Evolutionary conservation across 2,329 filamentous ascomycete genomes (phyloP).

Genomic region (Mariannaea elegans): DNA sequence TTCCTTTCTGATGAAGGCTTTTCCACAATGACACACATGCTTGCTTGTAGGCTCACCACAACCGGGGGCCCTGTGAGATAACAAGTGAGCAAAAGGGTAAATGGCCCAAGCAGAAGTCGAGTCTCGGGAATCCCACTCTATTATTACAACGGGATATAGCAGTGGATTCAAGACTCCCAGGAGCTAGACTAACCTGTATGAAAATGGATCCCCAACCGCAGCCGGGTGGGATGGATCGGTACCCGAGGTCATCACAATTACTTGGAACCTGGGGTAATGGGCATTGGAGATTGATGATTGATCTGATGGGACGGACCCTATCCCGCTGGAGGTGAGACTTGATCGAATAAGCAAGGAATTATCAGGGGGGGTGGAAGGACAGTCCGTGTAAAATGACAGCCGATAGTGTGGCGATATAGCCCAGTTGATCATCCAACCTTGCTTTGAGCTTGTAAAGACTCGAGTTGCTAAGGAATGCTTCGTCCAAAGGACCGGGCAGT

Average conservation of each 20-base stretch:
- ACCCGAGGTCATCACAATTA: conserved; percentile 22
- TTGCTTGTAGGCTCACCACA: conserved; percentile 24
- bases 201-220: conserved; percentile 14
- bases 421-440: not conserved
- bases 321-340: not conserved
- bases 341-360: not conserved
- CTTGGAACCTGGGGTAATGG: not conserved
- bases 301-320: not conserved
- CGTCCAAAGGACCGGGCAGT: not conserved
- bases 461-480: conserved; percentile 32
- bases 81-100: conserved; percentile 14
- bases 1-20: conserved; percentile 52
- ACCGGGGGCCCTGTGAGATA: not conserved
- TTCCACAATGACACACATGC: conserved; percentile 51
- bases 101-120: not conserved
- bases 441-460: not conserved
- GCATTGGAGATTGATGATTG: not conserved
- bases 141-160: conserved; percentile 7
- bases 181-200: conserved; percentile 20
- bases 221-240: conserved; percentile 36
- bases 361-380: not conserved
- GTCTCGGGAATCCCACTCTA: conserved; percentile 22
- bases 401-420: not conserved
- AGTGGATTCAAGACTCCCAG: conserved; percentile 4
- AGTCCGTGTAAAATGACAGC: not conserved